A percentile compares a stretch with the other conserved stretches of the same genome.
Conservation (phyloP, 495 filamentous ascomycete genomes). For the Penicillium maclennaniae region DNA sequence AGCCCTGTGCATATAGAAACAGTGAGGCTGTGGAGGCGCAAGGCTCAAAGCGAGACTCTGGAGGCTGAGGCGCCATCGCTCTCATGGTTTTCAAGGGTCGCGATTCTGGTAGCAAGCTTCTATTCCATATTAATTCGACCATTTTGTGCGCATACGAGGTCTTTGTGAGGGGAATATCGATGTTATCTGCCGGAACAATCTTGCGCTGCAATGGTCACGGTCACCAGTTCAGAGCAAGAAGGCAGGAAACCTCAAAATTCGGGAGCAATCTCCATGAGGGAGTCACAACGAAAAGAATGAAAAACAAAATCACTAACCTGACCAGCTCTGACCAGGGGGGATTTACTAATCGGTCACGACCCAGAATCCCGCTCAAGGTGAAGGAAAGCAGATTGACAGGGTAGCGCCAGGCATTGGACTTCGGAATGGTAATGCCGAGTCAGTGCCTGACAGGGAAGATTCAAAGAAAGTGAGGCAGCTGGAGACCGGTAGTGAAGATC, state of each 20-base stretch:
- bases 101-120: slow-evolving; percentile 24
- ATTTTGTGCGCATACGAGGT: slow-evolving; percentile 7
- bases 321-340: slow-evolving; percentile 8
- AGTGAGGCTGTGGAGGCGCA: slow-evolving; percentile 83
- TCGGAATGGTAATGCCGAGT: slow-evolving; percentile 3
- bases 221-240: background rate
- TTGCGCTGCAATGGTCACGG: slow-evolving; percentile 3
- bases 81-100: slow-evolving; percentile 24
- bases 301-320: slow-evolving; percentile 19
- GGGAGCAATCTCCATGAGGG: background rate
- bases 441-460: slow-evolving; percentile 14
- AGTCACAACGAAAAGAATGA: background rate
- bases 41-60: slow-evolving; percentile 66
- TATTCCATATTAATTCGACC: slow-evolving; percentile 34
- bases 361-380: slow-evolving; percentile 18
- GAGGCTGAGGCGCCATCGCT: slow-evolving; percentile 47
- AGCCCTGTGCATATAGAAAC: slow-evolving; percentile 81
- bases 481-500: slow-evolving; percentile 18
- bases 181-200: background rate
- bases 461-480: slow-evolving; percentile 6
- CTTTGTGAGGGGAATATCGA: background rate
- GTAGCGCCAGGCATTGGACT: slow-evolving; percentile 19
- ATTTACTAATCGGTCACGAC: slow-evolving; percentile 22
- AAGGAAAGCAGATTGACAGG: slow-evolving; percentile 11
- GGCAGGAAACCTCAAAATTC: background rate